Percentiles rank a stretch among this genome's conserved stretches.
These are phyloP conservation scores for Setaria viridis DNA, from an alignment of 202 grass and related monocot species.

Conservation along the genomic window DNA sequence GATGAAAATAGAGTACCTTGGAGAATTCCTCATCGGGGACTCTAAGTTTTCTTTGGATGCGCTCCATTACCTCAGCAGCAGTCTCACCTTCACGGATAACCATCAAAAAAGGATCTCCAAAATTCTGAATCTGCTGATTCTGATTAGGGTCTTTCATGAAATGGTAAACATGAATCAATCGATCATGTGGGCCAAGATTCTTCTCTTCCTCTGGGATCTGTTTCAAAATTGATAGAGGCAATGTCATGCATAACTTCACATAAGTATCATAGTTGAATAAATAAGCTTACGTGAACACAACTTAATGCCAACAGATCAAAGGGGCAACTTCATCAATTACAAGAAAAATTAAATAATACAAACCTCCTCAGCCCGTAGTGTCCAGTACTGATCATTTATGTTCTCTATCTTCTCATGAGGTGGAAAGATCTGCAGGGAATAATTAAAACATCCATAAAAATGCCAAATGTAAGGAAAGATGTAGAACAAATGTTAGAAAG, in stretches of 20 bases:
- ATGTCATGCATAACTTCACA: constrained; percentile 25
- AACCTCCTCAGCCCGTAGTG: constrained; percentile 92
- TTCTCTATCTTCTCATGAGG: constrained; percentile 87
- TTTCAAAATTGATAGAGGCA: constrained; percentile 52
- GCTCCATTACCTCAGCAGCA: constrained; percentile 78
- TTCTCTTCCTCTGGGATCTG: constrained; percentile 94
- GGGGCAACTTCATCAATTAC: constrained; percentile 21
- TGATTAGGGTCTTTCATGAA: constrained; percentile 96
- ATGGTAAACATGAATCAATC: constrained; percentile 98
- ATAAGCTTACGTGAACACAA: neutral
- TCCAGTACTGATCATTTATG: constrained; percentile 97
- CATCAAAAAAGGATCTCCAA: constrained; percentile 95
- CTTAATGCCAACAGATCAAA: neutral
- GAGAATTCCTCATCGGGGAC: constrained; percentile 80
- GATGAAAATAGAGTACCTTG: constrained; percentile 63
- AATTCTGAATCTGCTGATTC: constrained; percentile 96
- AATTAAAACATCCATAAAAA: constrained; percentile 27
- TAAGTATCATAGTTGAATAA: neutral
- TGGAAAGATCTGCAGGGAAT: constrained; percentile 72
- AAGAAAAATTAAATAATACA: constrained; percentile 22
- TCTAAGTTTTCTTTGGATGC: constrained; percentile 84
- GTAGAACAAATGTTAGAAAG: neutral
- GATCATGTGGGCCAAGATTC: constrained; percentile 75
- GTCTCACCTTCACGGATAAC: constrained; percentile 88
- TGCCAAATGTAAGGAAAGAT: constrained; percentile 11